phyloP scores from a whole-genome alignment of 768 basidiomycete species.

The Coprinellus micaceus region DNA sequence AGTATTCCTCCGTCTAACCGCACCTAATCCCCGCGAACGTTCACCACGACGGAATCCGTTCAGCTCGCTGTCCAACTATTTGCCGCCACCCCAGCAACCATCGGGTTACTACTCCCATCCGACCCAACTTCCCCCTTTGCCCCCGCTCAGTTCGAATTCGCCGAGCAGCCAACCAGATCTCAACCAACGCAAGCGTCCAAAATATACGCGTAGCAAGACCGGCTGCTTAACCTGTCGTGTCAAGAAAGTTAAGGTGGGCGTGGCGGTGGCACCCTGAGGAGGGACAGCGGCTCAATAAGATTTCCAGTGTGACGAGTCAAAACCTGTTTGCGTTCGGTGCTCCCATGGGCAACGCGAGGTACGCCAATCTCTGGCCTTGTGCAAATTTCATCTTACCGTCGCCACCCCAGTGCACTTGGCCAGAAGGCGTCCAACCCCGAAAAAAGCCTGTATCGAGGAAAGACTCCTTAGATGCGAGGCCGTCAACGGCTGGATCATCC shows the following conservation, averaged over 20 bases:
- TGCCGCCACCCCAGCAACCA: slow-evolving; percentile 36
- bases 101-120: background rate
- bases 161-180: slow-evolving; percentile 43
- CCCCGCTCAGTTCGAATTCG: slow-evolving; percentile 40
- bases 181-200: slow-evolving; percentile 72
- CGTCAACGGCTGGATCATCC: slow-evolving; percentile 77
- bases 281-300: background rate
- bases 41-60: too few species aligned
- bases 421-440: slow-evolving; percentile 68
- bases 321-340: slow-evolving; percentile 85
- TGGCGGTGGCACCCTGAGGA: background rate
- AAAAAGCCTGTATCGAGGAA: slow-evolving; percentile 61
- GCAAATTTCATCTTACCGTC: slow-evolving; percentile 7
- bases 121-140: background rate
- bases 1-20: slow-evolving; percentile 26
- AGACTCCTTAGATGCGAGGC: slow-evolving; percentile 54
- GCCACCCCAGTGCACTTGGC: slow-evolving; percentile 70
- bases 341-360: slow-evolving; percentile 83
- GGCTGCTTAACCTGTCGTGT: slow-evolving; percentile 91
- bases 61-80: slow-evolving; percentile 30
- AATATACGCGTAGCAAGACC: slow-evolving; percentile 92
- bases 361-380: slow-evolving; percentile 21
- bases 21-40: slow-evolving; percentile 7
- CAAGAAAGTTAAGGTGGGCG: slow-evolving; percentile 88
- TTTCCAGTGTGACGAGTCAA: slow-evolving; percentile 81